phyloP scores from a whole-genome alignment of 306 rosid genomes.

The Acacia confusa region DNA sequence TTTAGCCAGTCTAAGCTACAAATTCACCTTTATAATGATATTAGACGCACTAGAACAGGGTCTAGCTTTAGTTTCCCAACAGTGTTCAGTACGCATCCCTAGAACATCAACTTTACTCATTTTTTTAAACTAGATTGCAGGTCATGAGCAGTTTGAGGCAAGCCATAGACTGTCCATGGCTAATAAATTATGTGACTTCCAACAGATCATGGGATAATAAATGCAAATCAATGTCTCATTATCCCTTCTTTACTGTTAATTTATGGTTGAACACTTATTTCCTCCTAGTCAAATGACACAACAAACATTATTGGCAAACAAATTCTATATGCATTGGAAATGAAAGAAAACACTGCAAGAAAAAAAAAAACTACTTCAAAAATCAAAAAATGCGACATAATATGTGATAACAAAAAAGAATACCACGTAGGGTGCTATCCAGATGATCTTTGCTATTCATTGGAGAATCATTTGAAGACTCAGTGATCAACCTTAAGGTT shows the following conservation, averaged over 20 bases:
- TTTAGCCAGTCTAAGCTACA: constrained; percentile 34
- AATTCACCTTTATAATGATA: neutral
- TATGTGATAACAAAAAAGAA: constrained; percentile 20
- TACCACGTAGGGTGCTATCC: constrained; percentile 85
- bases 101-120: neutral
- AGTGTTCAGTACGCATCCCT: neutral
- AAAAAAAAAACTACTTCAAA: neutral
- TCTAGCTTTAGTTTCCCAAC: neutral
- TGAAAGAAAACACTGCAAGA: constrained; percentile 2
- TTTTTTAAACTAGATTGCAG: neutral
- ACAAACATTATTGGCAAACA: constrained; percentile 4
- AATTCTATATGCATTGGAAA: neutral
- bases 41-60: neutral
- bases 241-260: neutral
- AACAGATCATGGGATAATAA: constrained; percentile 21
- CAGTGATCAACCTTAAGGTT: constrained; percentile 81
- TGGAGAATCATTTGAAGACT: constrained; percentile 63
- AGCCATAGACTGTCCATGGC: neutral
- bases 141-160: neutral
- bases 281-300: constrained; percentile 22
- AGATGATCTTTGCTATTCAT: constrained; percentile 49
- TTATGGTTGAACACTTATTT: constrained; percentile 16
- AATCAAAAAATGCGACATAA: constrained; percentile 25
- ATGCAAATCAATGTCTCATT: constrained; percentile 24
- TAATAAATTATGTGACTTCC: neutral